Evolutionary conservation across 805 yeast species (phyloP), one percentile per base, ranked within the genome.

Genomic region (Pichia paraexigua): DNA sequence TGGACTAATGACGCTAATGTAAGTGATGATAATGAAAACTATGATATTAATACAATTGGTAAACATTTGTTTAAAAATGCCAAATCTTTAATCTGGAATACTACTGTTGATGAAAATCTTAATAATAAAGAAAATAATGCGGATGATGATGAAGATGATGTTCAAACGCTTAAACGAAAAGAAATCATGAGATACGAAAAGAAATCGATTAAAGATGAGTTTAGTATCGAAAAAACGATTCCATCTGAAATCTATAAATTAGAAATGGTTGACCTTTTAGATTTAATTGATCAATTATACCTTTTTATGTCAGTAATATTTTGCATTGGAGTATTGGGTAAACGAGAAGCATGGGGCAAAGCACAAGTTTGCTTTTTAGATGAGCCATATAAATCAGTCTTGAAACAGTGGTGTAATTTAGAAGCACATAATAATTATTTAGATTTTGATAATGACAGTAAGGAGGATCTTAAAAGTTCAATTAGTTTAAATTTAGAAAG

Each of bases 301-400:
- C 50, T 53, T 15, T 58, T 59, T 46, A 56, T 60, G 30, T 60
- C 65, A 25, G 35, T 64, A 20, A 37, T 65, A 3, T 45, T 65
- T 24, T 57, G 56, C 13, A 49, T 59, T 41, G 58, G 63, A 17
- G 60, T 63, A 3, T 46, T 62, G 8, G 60, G 65, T 10, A 59
- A 56, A 20, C 45, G 62, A 44, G 57, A 53, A 57, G 64, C 66
- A 11, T 64, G 63, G 66, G 66, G 65, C 5, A 51, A 59, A 45
- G 58, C 66, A 1, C 63, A 64, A 48, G 49, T 63, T 28, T 58
- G 60, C 39, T 64, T 58, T 48, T 51, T 63, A 9, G 57, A 58
- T 3, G 18, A 25, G 2, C 56, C 56, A 25, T 50, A 60, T 30
- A 64, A 59, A 37, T 48, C 45, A 18, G 53, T 53, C 6, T 45